These are phyloP conservation scores for Podaxis sp. DNA, from an alignment of 768 basidiomycete genomes.

Conservation along the genomic window DNA sequence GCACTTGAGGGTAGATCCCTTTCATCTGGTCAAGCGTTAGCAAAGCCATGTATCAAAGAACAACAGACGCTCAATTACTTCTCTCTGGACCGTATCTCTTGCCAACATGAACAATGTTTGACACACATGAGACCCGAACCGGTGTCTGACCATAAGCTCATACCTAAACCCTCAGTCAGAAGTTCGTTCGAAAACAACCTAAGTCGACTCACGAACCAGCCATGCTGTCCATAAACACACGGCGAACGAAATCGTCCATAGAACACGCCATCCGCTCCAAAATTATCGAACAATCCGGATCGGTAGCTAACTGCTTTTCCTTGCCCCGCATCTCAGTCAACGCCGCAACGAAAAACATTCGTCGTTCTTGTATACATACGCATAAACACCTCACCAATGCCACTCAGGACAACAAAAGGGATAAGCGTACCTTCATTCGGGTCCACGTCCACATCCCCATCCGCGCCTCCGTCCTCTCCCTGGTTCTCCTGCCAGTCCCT, in stretches of 20 bases:
- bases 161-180: slow-evolving; percentile 40
- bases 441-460: slow-evolving; percentile 43
- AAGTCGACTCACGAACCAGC: slow-evolving; percentile 74
- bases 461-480: slow-evolving; percentile 36
- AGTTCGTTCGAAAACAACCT: not conserved
- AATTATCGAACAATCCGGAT: slow-evolving; percentile 89
- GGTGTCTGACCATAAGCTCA: slow-evolving; percentile 64
- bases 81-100: slow-evolving; percentile 60
- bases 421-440: slow-evolving; percentile 64
- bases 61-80: slow-evolving; percentile 40
- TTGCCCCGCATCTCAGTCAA: slow-evolving; percentile 82
- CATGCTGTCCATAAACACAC: slow-evolving; percentile 87
- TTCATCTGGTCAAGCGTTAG: slow-evolving; percentile 37
- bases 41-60: not conserved
- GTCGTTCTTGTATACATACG: slow-evolving; percentile 51
- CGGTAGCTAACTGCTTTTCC: slow-evolving; percentile 88
- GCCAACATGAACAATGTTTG: slow-evolving; percentile 82
- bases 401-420: slow-evolving; percentile 1
- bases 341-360: slow-evolving; percentile 78
- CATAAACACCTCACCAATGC: not conserved
- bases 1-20: slow-evolving; percentile 48
- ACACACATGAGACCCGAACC: slow-evolving; percentile 95
- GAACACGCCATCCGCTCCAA: slow-evolving; percentile 89
- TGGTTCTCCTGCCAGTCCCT: slow-evolving; percentile 76
- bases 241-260: slow-evolving; percentile 94